These are phyloP conservation scores for Phlebopus sp. DNA, from an alignment of 1,284 basidiomycete genomes.

Conservation along the genomic window DNA sequence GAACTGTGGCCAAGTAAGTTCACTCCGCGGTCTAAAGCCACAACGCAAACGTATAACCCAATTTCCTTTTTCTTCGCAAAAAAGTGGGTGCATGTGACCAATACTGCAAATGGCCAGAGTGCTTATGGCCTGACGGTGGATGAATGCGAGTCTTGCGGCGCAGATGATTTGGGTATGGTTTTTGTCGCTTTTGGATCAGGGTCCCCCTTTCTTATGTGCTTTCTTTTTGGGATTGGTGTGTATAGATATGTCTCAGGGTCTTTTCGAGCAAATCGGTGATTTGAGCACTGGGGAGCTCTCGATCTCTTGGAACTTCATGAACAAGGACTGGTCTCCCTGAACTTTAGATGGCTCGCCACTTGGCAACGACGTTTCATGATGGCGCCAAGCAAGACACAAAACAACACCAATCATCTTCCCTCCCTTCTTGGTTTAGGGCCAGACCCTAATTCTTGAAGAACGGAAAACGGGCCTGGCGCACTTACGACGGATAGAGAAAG, in stretches of 20 bases:
- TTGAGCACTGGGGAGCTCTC: conserved; percentile 42
- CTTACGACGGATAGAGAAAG: background rate
- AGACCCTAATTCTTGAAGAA: background rate
- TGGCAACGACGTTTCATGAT: too few relatives aligned
- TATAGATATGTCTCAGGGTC: conserved; percentile 53
- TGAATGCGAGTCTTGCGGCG: conserved; percentile 44
- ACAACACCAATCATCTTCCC: too few relatives aligned
- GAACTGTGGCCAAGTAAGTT: conserved; percentile 49
- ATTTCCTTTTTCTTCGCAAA: conserved; percentile 22
- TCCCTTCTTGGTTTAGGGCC: background rate
- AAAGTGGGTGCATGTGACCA: conserved; percentile 50
- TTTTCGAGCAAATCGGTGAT: conserved; percentile 43
- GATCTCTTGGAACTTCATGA: conserved; percentile 54
- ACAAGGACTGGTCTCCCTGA: conserved; percentile 38
- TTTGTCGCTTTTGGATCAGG: background rate
- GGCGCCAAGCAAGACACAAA: too few relatives aligned
- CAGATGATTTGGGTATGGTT: conserved; percentile 45
- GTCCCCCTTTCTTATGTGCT: conserved; percentile 6
- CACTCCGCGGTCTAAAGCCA: background rate
- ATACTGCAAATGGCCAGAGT: conserved; percentile 40
- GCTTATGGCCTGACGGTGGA: conserved; percentile 45
- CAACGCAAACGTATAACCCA: conserved; percentile 8
- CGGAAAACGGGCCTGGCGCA: background rate
- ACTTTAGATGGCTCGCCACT: too few relatives aligned
- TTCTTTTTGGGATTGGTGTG: conserved; percentile 1